A percentile compares a stretch with the other conserved stretches of the same genome.
phyloP scores from a whole-genome alignment of 2,329 filamentous ascomycete species.

The Fusarium marasasianum region DNA sequence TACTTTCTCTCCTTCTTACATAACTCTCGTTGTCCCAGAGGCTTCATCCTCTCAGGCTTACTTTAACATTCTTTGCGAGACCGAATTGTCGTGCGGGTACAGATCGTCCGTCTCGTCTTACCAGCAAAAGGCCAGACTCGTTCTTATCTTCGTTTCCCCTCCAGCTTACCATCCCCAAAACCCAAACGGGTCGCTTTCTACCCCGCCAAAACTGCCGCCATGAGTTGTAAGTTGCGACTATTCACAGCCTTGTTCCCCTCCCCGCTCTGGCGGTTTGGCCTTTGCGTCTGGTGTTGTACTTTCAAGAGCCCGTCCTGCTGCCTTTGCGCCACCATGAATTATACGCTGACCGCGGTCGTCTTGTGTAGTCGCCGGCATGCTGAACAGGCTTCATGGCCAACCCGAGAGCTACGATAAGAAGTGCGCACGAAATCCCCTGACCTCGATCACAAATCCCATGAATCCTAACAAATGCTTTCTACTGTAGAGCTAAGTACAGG shows the following conservation, averaged over 20 bases:
- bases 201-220: constrained; percentile 43
- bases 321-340: background rate
- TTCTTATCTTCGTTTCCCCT: constrained; percentile 14
- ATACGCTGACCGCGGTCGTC: constrained; percentile 38
- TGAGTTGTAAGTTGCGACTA: constrained; percentile 47
- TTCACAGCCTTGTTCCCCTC: constrained; percentile 39
- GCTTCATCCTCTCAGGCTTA: constrained; percentile 11
- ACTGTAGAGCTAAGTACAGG: constrained; percentile 78
- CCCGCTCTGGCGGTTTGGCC: constrained; percentile 30
- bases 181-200: constrained; percentile 25
- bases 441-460: constrained; percentile 13
- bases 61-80: constrained; percentile 10
- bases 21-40: constrained; percentile 20
- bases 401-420: constrained; percentile 99
- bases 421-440: constrained; percentile 58
- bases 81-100: constrained; percentile 12
- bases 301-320: background rate
- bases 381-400: constrained; percentile 95
- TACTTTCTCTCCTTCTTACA: constrained; percentile 20
- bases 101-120: background rate
- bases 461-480: constrained; percentile 39
- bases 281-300: constrained; percentile 1
- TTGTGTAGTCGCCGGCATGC: constrained; percentile 80
- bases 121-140: background rate
- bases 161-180: constrained; percentile 12